A percentile compares a stretch with the other conserved stretches of the same genome.
phyloP scores from a whole-genome alignment of 2,329 filamentous ascomycete genomes.

The Metarhizium guizhouense region DNA sequence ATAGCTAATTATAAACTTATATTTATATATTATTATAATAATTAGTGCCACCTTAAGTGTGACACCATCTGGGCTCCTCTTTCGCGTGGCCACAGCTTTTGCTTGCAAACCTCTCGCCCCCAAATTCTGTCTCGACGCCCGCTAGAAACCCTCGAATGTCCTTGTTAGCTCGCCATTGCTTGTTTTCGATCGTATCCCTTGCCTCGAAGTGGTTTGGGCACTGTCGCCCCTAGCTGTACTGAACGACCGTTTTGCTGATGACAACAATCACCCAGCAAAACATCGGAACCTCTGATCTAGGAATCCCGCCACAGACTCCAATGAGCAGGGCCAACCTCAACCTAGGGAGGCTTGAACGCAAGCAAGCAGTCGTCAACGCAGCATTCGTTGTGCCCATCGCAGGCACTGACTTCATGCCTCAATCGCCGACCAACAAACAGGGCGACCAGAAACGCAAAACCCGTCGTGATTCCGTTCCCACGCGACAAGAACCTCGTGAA shows the following conservation, averaged over 20 bases:
- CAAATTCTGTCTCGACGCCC: slow-evolving; percentile 10
- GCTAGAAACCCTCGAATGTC: slow-evolving; percentile 20
- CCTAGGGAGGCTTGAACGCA: slow-evolving; percentile 23
- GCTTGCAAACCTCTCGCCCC: slow-evolving; percentile 6
- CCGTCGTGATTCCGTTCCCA: slow-evolving; percentile 18
- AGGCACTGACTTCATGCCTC: slow-evolving; percentile 1
- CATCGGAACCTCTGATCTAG: slow-evolving; percentile 6
- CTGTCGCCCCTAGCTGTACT: slow-evolving; percentile 19
- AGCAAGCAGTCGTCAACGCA: slow-evolving; percentile 13
- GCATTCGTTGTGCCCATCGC: slow-evolving; percentile 20
- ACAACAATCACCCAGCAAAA: slow-evolving; percentile 26
- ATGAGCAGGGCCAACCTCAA: slow-evolving; percentile 27
- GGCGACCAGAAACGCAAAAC: slow-evolving; percentile 11
- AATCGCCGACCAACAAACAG: not conserved
- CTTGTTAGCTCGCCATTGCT: slow-evolving; percentile 15
- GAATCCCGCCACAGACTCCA: slow-evolving; percentile 32
- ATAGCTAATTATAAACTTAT: no score
- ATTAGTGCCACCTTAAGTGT: no score
- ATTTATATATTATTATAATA: no score
- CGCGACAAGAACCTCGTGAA: slow-evolving; percentile 19
- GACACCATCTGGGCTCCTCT: no score
- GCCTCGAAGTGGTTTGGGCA: slow-evolving; percentile 14
- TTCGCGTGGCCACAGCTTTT: not conserved
- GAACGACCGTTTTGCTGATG: slow-evolving; percentile 18
- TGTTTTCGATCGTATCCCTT: slow-evolving; percentile 17